Evolutionary conservation across 2,329 filamentous ascomycete species (phyloP).

Genomic region (Penicillium sp.): DNA sequence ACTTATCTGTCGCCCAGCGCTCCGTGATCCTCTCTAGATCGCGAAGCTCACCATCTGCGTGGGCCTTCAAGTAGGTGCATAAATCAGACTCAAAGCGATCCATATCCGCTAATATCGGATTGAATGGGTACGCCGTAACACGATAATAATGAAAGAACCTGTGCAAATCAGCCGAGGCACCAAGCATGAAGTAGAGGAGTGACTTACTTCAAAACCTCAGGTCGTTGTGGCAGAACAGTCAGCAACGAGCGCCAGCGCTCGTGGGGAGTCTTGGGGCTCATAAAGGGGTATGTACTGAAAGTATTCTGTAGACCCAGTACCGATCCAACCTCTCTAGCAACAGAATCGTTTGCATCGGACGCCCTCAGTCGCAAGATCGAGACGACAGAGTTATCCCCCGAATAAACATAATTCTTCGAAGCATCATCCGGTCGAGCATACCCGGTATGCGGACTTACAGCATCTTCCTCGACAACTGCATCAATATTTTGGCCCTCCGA

Average conservation of each 20-base stretch:
- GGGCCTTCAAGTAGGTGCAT: constrained; percentile 33
- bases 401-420: constrained; percentile 29
- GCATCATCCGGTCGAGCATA: constrained; percentile 1
- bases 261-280: constrained; percentile 29
- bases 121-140: constrained; percentile 35
- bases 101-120: constrained; percentile 36
- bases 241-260: constrained; percentile 33
- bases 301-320: constrained; percentile 38
- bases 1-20: constrained; percentile 29
- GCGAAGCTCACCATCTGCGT: constrained; percentile 27
- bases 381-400: constrained; percentile 37
- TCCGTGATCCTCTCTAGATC: constrained; percentile 24
- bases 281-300: constrained; percentile 35
- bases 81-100: constrained; percentile 36
- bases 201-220: constrained; percentile 33
- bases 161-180: not conserved
- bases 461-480: not conserved
- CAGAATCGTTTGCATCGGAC: constrained; percentile 32
- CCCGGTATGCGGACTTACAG: not conserved
- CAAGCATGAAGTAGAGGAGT: not conserved
- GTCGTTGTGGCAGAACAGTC: constrained; percentile 27
- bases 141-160: constrained; percentile 40
- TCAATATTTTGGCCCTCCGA: not conserved
- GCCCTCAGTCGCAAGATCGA: constrained; percentile 33
- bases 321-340: constrained; percentile 33